These are phyloP conservation scores for Colletotrichum acutatum DNA, from an alignment of 2,329 filamentous ascomycete species.

Conservation along the genomic window DNA sequence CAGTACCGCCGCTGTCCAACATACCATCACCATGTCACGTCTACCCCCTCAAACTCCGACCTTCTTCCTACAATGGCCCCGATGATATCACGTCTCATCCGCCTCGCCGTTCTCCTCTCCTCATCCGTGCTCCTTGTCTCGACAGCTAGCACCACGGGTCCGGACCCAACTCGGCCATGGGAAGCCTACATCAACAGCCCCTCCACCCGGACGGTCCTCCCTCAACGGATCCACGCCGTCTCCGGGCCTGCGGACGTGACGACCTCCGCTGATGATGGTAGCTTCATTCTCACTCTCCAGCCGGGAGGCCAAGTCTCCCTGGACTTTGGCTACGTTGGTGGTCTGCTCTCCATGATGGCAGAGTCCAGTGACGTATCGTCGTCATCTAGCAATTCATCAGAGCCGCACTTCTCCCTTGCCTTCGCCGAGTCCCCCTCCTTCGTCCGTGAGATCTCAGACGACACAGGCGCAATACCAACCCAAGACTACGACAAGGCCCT, in stretches of 20 bases:
- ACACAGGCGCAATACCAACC: constrained; percentile 37
- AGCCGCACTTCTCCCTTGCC: constrained; percentile 38
- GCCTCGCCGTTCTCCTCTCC: neutral
- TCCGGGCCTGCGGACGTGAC: constrained; percentile 19
- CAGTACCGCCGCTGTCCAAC: neutral
- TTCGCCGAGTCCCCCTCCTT: constrained; percentile 40
- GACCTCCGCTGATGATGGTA: constrained; percentile 2
- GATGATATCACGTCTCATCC: constrained; percentile 16
- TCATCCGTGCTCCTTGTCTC: neutral
- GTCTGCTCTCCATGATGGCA: constrained; percentile 28
- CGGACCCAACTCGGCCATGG: constrained; percentile 23
- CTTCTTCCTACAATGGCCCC: neutral
- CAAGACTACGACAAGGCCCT: constrained; percentile 40
- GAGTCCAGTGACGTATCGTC: neutral
- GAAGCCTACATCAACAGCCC: constrained; percentile 27
- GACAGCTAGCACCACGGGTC: neutral
- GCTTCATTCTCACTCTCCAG: constrained; percentile 8
- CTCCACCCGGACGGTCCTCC: constrained; percentile 20
- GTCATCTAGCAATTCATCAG: neutral
- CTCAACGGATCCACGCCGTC: constrained; percentile 24
- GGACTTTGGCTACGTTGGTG: constrained; percentile 37
- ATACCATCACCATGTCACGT: neutral
- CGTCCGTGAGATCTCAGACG: constrained; percentile 40
- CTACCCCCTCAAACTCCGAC: neutral
- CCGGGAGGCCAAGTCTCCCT: constrained; percentile 33